Evolutionary conservation across 1,139 yeast species (phyloP).

Genomic region (Geotrichum phurueaensis): DNA sequence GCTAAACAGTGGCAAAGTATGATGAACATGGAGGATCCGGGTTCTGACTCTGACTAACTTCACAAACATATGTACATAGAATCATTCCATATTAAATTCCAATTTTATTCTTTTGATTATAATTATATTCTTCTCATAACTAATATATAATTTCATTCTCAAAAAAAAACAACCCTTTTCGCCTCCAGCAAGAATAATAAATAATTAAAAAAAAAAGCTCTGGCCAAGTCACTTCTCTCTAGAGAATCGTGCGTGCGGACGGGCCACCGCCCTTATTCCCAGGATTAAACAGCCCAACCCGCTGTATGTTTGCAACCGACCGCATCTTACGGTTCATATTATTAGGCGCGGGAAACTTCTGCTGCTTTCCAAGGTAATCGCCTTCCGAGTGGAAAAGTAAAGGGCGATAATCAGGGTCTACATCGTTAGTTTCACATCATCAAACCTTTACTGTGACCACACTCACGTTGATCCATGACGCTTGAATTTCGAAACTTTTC

Average conservation of each 20-base stretch:
- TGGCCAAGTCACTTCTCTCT: neutral
- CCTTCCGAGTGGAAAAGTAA: conserved; percentile 40
- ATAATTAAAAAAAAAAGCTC: neutral
- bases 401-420: conserved; percentile 41
- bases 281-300: conserved; percentile 27
- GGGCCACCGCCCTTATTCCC: conserved; percentile 5
- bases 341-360: conserved; percentile 38
- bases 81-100: neutral
- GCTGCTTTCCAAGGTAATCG: conserved; percentile 36
- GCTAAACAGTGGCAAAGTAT: conserved; percentile 27
- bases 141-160: neutral
- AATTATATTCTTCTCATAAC: neutral
- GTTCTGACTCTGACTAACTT: conserved; percentile 5
- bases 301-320: conserved; percentile 34
- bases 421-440: neutral
- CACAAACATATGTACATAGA: neutral
- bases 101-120: neutral
- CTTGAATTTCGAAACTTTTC: conserved; percentile 46
- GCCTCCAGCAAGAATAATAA: neutral
- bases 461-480: conserved; percentile 41
- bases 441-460: neutral
- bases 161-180: neutral
- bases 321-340: conserved; percentile 35
- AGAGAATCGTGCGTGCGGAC: neutral
- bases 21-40: conserved; percentile 19